phyloP scores from a whole-genome alignment of 768 basidiomycete genomes.

The Pleurotus eryngii region DNA sequence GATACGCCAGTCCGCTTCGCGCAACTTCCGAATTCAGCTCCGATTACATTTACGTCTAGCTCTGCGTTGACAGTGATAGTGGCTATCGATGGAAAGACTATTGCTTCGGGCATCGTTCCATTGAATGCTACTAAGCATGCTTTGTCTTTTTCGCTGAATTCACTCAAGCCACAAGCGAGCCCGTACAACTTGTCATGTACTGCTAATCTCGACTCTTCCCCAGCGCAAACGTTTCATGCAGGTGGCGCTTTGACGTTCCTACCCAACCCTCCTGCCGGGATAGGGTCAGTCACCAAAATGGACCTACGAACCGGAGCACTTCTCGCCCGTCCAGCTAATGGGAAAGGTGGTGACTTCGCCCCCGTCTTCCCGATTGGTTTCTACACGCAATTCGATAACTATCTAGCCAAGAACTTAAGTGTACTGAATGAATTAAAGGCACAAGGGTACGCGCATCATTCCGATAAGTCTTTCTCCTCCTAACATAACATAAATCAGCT shows the following conservation, averaged over 20 bases:
- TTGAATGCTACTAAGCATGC: slow-evolving; percentile 49
- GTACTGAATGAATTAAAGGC: slow-evolving; percentile 54
- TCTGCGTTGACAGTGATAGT: slow-evolving; percentile 40
- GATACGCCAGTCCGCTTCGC: slow-evolving; percentile 49
- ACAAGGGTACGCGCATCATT: slow-evolving; percentile 42
- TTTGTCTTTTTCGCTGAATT: slow-evolving; percentile 44
- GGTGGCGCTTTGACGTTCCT: slow-evolving; percentile 45
- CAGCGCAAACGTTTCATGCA: slow-evolving; percentile 40
- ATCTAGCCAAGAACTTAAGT: slow-evolving; percentile 49
- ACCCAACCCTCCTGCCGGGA: slow-evolving; percentile 41
- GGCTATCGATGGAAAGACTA: slow-evolving; percentile 34
- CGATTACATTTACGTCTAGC: slow-evolving; percentile 31
- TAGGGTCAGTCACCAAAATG: slow-evolving; percentile 61
- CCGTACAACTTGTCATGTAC: slow-evolving; percentile 36
- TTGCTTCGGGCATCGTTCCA: slow-evolving; percentile 39
- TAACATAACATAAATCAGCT: slow-evolving; percentile 17
- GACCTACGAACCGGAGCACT: slow-evolving; percentile 57
- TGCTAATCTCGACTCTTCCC: slow-evolving; percentile 27
- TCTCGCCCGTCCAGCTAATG: slow-evolving; percentile 47
- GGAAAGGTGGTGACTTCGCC: slow-evolving; percentile 45
- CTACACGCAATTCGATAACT: slow-evolving; percentile 59
- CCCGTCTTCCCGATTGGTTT: slow-evolving; percentile 73
- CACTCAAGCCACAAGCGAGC: slow-evolving; percentile 38
- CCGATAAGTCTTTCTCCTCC: background rate
- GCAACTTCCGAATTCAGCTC: slow-evolving; percentile 42